A percentile compares a stretch with the other conserved stretches of the same genome.
Evolutionary conservation across 805 yeast genomes (phyloP).

Genomic region (Yamadazyma phyllophila): DNA sequence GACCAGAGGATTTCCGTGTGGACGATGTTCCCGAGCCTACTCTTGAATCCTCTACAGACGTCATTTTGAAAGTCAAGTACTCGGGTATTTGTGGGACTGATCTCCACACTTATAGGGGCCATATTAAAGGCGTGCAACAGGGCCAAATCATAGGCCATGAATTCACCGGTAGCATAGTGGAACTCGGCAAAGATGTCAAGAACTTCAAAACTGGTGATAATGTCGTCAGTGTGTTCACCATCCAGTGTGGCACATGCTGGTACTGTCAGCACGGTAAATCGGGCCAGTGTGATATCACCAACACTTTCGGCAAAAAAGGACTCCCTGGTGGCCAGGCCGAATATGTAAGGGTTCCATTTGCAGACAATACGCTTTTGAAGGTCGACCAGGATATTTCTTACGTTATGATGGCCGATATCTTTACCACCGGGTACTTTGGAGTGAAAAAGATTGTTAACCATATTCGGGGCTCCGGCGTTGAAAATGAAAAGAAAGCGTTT

Average conservation of each 20-base stretch:
- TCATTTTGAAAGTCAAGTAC: slow-evolving; percentile 46
- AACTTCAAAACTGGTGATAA: slow-evolving; percentile 45
- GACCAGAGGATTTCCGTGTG: slow-evolving; percentile 40
- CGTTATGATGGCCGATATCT: slow-evolving; percentile 61
- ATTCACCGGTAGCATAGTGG: slow-evolving; percentile 43
- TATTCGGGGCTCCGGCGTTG: slow-evolving; percentile 25
- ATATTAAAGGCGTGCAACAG: slow-evolving; percentile 23
- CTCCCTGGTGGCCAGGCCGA: slow-evolving; percentile 65
- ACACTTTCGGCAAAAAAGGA: slow-evolving; percentile 57
- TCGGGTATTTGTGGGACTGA: slow-evolving; percentile 58
- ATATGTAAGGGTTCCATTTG: slow-evolving; percentile 57
- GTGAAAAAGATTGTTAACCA: slow-evolving; percentile 48
- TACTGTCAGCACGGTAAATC: slow-evolving; percentile 54
- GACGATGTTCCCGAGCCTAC: slow-evolving; percentile 40
- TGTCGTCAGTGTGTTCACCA: slow-evolving; percentile 49
- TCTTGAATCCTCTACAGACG: slow-evolving; percentile 37
- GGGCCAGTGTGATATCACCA: slow-evolving; percentile 53
- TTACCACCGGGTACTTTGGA: slow-evolving; percentile 62
- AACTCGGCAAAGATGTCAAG: slow-evolving; percentile 30
- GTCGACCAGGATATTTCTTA: slow-evolving; percentile 44
- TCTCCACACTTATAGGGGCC: slow-evolving; percentile 55
- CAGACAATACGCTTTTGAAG: slow-evolving; percentile 47
- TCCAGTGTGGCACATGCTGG: slow-evolving; percentile 61
- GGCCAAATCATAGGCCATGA: slow-evolving; percentile 55
- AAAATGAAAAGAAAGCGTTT: slow-evolving; percentile 15